These are phyloP conservation scores for Fusarium sp. DNA, from an alignment of 2,329 filamentous ascomycete species.

Conservation along the genomic window DNA sequence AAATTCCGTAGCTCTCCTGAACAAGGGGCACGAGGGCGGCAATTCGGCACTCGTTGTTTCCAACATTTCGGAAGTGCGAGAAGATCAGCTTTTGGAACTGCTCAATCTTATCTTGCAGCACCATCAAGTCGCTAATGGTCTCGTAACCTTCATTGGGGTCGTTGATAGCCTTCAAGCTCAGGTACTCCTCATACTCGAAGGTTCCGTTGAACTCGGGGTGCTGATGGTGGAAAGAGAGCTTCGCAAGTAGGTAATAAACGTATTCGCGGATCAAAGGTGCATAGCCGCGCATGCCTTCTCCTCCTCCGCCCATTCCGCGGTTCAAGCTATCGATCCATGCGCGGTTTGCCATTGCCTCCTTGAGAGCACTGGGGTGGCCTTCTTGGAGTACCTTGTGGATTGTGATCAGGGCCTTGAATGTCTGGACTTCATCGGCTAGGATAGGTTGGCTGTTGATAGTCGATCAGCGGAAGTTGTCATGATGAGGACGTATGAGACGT, in stretches of 20 bases:
- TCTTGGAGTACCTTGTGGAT: constrained; percentile 98
- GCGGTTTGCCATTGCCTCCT: constrained; percentile 88
- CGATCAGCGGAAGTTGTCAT: constrained; percentile 16
- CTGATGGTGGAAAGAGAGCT: constrained; percentile 95
- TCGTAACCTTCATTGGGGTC: constrained; percentile 98
- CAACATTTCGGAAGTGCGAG: constrained; percentile 90
- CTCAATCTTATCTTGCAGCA: constrained; percentile 97
- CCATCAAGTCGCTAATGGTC: constrained; percentile 97
- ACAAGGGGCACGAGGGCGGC: constrained; percentile 93
- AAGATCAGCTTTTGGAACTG: constrained; percentile 99
- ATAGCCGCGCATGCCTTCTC: constrained; percentile 91
- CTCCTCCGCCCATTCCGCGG: constrained; percentile 81
- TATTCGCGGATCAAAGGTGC: constrained; percentile 95
- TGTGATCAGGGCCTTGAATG: constrained; percentile 97
- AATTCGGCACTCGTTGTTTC: constrained; percentile 97
- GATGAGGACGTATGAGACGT: constrained; percentile 56
- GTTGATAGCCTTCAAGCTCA: constrained; percentile 97
- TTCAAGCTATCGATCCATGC: constrained; percentile 94
- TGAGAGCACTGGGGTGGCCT: constrained; percentile 87
- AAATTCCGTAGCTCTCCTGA: constrained; percentile 98
- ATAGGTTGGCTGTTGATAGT: constrained; percentile 82
- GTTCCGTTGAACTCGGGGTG: constrained; percentile 98
- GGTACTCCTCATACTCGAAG: constrained; percentile 99
- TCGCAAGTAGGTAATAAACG: constrained; percentile 93
- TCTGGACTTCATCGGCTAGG: constrained; percentile 97